These are phyloP conservation scores for Rhodotorula sp. DNA, from an alignment of 1,284 basidiomycete genomes.

Conservation along the genomic window DNA sequence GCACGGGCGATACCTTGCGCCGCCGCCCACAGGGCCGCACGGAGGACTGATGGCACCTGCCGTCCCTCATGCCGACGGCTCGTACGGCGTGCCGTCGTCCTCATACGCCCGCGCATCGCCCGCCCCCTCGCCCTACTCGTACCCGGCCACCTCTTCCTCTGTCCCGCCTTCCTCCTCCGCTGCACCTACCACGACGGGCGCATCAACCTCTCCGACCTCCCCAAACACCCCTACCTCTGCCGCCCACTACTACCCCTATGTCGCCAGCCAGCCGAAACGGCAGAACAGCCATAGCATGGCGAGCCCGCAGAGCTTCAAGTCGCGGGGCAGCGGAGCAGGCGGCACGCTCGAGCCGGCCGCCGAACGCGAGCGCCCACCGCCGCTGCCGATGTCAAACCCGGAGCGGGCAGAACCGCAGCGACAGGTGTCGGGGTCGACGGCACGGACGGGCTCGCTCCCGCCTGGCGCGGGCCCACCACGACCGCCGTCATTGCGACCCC, in stretches of 20 bases:
- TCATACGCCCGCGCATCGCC: not conserved
- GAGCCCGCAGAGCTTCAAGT: conserved; percentile 25
- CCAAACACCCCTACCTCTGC: conserved; percentile 24
- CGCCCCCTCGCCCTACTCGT: not conserved
- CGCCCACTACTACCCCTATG: conserved; percentile 34
- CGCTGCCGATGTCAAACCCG: not conserved
- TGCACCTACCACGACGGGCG: not conserved
- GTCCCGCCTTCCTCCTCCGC: conserved; percentile 6
- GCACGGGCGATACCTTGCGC: conserved; percentile 2
- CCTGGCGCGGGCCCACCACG: not conserved
- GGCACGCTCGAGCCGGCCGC: not conserved
- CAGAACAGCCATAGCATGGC: conserved; percentile 16
- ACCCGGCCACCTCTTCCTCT: not conserved
- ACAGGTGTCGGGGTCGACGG: not conserved
- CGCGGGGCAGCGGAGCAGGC: conserved; percentile 16
- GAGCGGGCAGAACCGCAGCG: not conserved
- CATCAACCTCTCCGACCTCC: conserved; percentile 13
- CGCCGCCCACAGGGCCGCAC: not conserved
- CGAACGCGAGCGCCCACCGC: not conserved
- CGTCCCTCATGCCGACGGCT: not conserved
- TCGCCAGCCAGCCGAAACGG: conserved; percentile 20
- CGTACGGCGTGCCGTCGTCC: not conserved
- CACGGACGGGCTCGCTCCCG: not conserved
- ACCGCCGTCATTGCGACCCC: not conserved
- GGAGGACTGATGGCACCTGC: not conserved